Conservation (phyloP, 306 rosid species). For the Quercus rubra region DNA sequence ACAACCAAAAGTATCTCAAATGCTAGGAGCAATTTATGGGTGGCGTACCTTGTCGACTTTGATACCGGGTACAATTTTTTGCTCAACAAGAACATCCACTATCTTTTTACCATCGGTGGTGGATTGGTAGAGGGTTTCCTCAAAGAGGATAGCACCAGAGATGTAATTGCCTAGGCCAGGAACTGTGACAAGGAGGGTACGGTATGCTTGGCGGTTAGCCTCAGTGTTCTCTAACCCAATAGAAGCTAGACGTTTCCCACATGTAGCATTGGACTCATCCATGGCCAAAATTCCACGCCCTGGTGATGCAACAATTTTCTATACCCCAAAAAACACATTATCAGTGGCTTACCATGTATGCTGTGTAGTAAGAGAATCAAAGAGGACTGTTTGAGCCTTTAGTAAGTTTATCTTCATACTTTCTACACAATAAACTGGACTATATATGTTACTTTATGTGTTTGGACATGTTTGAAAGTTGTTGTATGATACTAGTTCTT, state of each 20-base stretch:
- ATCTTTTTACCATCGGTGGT: slow-evolving; percentile 78
- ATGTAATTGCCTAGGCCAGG: slow-evolving; percentile 75
- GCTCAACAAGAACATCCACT: slow-evolving; percentile 65
- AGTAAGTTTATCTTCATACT: no score
- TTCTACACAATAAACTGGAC: no score
- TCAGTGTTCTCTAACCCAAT: slow-evolving; percentile 91
- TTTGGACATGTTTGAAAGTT: background rate
- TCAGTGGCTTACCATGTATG: background rate
- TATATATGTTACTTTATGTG: no score
- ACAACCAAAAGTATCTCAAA: background rate
- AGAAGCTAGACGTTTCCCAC: slow-evolving; percentile 93
- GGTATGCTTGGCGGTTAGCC: slow-evolving; percentile 88
- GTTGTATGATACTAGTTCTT: background rate
- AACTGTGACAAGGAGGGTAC: slow-evolving; percentile 69
- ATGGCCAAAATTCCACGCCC: slow-evolving; percentile 95
- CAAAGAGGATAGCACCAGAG: slow-evolving; percentile 90
- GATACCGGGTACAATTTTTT: slow-evolving; percentile 77
- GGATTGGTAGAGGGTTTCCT: slow-evolving; percentile 96
- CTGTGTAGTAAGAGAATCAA: no score
- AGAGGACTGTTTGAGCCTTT: no score
- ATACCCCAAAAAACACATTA: background rate
- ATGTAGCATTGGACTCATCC: slow-evolving; percentile 93
- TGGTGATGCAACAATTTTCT: slow-evolving; percentile 85
- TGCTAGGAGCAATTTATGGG: background rate
- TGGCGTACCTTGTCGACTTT: slow-evolving; percentile 77